Conservation (phyloP, 805 yeast species). For the Lachancea mirantina region DNA sequence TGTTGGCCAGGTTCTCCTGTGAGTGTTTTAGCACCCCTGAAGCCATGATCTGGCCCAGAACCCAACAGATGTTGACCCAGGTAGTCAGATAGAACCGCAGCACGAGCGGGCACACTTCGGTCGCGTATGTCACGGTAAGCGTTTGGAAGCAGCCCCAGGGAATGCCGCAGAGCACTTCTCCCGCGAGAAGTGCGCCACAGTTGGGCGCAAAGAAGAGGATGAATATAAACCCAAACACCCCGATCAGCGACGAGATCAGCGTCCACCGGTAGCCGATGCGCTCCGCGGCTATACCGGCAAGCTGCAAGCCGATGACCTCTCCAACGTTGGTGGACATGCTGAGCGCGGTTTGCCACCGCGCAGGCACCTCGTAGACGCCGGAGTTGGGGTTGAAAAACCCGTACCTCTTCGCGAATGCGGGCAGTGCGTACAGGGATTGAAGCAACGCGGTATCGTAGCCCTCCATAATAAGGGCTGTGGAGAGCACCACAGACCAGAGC, state of each 20-base stretch:
- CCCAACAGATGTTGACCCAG: slow-evolving; percentile 46
- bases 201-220: slow-evolving; percentile 40
- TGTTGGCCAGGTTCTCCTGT: slow-evolving; percentile 12
- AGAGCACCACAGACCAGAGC: slow-evolving; percentile 39
- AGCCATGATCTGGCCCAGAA: slow-evolving; percentile 48
- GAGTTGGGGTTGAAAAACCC: slow-evolving; percentile 28
- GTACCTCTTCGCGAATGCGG: slow-evolving; percentile 36
- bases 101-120: slow-evolving; percentile 47
- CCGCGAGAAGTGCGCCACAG: slow-evolving; percentile 34
- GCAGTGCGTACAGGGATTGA: slow-evolving; percentile 38
- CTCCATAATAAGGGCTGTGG: slow-evolving; percentile 40
- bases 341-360: slow-evolving; percentile 37
- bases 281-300: slow-evolving; percentile 40
- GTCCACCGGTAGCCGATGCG: slow-evolving; percentile 40
- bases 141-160: slow-evolving; percentile 50
- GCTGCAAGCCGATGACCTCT: slow-evolving; percentile 39
- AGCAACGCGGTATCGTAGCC: slow-evolving; percentile 40
- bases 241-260: slow-evolving; percentile 26
- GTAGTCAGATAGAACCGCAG: slow-evolving; percentile 44
- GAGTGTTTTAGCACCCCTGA: slow-evolving; percentile 42
- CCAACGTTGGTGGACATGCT: slow-evolving; percentile 30
- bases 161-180: slow-evolving; percentile 39
- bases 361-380: slow-evolving; percentile 30
- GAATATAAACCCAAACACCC: slow-evolving; percentile 36
- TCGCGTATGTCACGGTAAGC: slow-evolving; percentile 44